These are phyloP conservation scores for Ophiostoma sp. DNA, from an alignment of 2,329 filamentous ascomycete species.

Conservation along the genomic window DNA sequence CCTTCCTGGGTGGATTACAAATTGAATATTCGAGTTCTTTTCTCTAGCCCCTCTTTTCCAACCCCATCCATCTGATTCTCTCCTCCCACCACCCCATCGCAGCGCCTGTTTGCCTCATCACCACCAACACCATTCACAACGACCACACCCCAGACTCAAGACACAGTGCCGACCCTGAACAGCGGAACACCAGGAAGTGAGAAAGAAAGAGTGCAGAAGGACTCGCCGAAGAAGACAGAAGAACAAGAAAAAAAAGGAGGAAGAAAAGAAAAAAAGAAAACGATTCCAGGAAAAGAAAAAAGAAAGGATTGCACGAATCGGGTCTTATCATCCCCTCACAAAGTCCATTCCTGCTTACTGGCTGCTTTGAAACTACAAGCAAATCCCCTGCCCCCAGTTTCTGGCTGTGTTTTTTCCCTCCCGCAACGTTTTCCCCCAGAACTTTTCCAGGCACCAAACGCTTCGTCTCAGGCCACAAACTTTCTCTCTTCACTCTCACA, in stretches of 20 bases:
- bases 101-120: conserved; percentile 23
- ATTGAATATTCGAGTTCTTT: conserved; percentile 32
- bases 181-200: neutral
- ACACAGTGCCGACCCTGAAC: neutral
- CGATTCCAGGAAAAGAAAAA: neutral
- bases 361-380: conserved; percentile 13
- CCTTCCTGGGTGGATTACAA: conserved; percentile 32
- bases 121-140: neutral
- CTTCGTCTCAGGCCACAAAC: conserved; percentile 29
- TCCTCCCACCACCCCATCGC: conserved; percentile 15
- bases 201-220: neutral
- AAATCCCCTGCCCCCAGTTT: conserved; percentile 6
- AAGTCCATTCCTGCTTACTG: neutral
- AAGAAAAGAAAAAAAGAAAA: conserved; percentile 8
- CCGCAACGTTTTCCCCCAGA: neutral
- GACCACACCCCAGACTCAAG: neutral
- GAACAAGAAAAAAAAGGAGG: neutral
- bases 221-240: neutral
- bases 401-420: neutral
- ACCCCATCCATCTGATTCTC: conserved; percentile 25
- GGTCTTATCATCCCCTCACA: conserved; percentile 21
- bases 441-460: conserved; percentile 24
- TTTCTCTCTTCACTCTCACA: neutral
- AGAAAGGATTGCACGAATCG: neutral
- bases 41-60: conserved; percentile 32